Base-by-base conservation (phyloP, 177 flowering plant genomes). In the Telopea speciosissima region DNA sequence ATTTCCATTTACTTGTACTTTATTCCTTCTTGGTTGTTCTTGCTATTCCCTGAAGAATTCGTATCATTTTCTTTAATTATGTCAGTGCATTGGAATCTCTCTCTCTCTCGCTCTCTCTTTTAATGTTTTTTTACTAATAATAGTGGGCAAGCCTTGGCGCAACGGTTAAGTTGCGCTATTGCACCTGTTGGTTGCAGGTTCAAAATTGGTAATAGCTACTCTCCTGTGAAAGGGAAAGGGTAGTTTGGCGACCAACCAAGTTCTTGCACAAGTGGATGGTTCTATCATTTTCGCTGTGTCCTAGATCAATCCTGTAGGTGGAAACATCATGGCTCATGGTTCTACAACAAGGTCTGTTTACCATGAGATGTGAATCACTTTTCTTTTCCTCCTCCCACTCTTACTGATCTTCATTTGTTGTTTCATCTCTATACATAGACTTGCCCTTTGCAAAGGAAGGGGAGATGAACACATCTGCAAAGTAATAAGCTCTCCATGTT, bases 241-340 rank as follows among this genome's bases (percentile, higher is more conserved):
- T 74, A 92, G 97, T 94, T 94, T 74, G 99, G 99, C 16, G 91
- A 94, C 99, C 61, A 94, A 94, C 82, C 99, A 94, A 88, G 97
- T 94, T 66, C 97, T 94, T 72, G 93, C 97, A 5, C 97, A 92
- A 90, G 97, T 94, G 69, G 97, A 94, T 71, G 97, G 97, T 70
- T 88, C 97, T 74, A 95, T 95, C 59, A 65, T 92, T 25, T 94
- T 92, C 85, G 91, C 91, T 56, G 99, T 97, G 24, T 97, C 98
- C 70, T 97, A 94, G 78, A 81, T 87, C 71, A 94, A 92, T 79
- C 99, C 97, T n/a, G 90, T 94, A 72, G 97, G 97, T 77, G 99
- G 99, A 24, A 94, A 94, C 80, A 94, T 94, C 45, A 94, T 94
- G 97, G 97, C 97, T 21, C 97, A 94, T 83, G 99, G 97, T 75